These are phyloP conservation scores for Cystofilobasidium macerans DNA, from an alignment of 768 basidiomycete genomes.

Conservation along the genomic window DNA sequence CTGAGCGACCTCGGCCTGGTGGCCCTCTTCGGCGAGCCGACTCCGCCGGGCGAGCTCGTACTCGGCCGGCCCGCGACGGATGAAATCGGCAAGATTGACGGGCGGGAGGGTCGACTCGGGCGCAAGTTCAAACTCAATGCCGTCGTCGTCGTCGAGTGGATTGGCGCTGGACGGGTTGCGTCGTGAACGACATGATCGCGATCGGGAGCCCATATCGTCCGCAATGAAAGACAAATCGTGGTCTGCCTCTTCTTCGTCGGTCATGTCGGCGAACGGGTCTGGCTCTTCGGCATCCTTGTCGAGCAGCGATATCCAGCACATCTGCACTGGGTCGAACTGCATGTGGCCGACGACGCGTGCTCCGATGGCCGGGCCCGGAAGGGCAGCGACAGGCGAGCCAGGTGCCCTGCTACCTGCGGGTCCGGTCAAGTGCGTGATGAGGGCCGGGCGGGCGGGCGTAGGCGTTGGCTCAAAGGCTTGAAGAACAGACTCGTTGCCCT, in stretches of 20 bases:
- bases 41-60: conserved; percentile 42
- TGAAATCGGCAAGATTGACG: conserved; percentile 21
- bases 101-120: conserved; percentile 37
- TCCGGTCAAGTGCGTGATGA: conserved; percentile 86
- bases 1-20: conserved; percentile 70
- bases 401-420: no score
- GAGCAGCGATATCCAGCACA: conserved; percentile 82
- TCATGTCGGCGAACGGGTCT: conserved; percentile 86
- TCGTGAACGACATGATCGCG: conserved; percentile 33
- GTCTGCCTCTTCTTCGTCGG: conserved; percentile 74
- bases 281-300: conserved; percentile 84
- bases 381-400: no score
- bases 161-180: conserved; percentile 37
- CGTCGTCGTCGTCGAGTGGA: conserved; percentile 2
- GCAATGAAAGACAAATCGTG: conserved; percentile 56
- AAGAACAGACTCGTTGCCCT: conserved; percentile 86
- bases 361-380: conserved; percentile 32
- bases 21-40: conserved; percentile 65
- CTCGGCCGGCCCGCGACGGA: conserved; percentile 9
- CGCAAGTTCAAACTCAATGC: conserved; percentile 28
- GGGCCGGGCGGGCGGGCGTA: conserved; percentile 71
- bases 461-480: conserved; percentile 78
- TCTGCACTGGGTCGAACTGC: conserved; percentile 86
- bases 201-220: no score
- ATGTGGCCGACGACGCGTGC: conserved; percentile 92